A percentile compares a stretch with the other conserved stretches of the same genome.
Evolutionary conservation across 2,329 filamentous ascomycete genomes (phyloP).

Genomic region (Moelleriella libera): DNA sequence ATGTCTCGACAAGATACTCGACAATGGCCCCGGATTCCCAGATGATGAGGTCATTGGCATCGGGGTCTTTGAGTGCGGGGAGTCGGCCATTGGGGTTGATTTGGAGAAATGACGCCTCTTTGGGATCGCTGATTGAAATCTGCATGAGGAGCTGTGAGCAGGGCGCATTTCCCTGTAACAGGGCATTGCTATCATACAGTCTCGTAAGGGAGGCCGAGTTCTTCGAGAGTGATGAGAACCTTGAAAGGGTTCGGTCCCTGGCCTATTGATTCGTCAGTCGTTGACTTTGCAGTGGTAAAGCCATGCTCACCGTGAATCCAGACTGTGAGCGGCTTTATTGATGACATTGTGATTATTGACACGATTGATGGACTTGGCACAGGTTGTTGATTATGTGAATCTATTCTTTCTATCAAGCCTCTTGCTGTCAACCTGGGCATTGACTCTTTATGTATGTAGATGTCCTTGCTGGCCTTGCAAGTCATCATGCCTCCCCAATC

Average conservation of each 20-base stretch:
- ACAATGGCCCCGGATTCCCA: slow-evolving; percentile 15
- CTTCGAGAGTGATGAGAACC: slow-evolving; percentile 19
- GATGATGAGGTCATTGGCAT: slow-evolving; percentile 13
- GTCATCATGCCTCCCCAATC: no score
- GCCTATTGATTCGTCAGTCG: slow-evolving; percentile 4
- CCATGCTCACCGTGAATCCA: slow-evolving; percentile 6
- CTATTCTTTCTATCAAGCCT: no score
- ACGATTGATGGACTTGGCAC: background rate
- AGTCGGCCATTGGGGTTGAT: slow-evolving; percentile 22
- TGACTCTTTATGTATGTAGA: no score
- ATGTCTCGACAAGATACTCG: slow-evolving; percentile 16
- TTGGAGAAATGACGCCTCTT: slow-evolving; percentile 9
- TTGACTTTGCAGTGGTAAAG: background rate
- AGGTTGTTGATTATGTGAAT: no score
- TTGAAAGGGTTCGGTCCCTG: slow-evolving; percentile 17
- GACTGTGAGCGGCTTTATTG: slow-evolving; percentile 8
- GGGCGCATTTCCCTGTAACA: no score
- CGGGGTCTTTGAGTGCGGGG: slow-evolving; percentile 19
- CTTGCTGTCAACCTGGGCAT: no score
- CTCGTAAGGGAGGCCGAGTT: slow-evolving; percentile 21
- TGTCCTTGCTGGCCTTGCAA: no score
- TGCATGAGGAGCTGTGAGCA: slow-evolving; percentile 1
- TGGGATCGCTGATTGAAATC: slow-evolving; percentile 11
- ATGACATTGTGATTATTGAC: slow-evolving; percentile 1
- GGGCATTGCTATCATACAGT: slow-evolving; percentile 5